Evolutionary conservation across 2,329 filamentous ascomycete species (phyloP).

Genomic region (Microdochium paspali): DNA sequence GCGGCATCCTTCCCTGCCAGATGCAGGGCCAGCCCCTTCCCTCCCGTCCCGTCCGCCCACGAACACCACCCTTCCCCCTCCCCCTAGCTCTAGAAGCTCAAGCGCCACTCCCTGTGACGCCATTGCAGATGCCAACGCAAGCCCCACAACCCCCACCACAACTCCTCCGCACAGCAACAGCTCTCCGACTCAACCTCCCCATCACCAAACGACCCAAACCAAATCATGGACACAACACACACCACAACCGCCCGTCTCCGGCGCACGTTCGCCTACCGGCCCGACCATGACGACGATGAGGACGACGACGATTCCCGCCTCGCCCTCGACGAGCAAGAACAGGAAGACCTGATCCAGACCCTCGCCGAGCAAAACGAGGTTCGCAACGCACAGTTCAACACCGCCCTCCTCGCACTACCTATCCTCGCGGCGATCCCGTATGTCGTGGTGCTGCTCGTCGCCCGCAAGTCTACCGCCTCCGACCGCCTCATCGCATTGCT

Average conservation of each 20-base stretch:
- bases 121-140: too few relatives aligned
- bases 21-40: too few relatives aligned
- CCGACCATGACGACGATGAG: slow-evolving; percentile 38
- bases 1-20: too few relatives aligned
- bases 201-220: neutral
- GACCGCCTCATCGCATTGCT: slow-evolving; percentile 38
- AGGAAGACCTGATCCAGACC: slow-evolving; percentile 51
- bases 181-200: too few relatives aligned
- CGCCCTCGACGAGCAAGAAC: slow-evolving; percentile 39
- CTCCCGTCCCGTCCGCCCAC: too few relatives aligned
- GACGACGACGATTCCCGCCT: slow-evolving; percentile 36
- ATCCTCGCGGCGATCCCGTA: slow-evolving; percentile 46
- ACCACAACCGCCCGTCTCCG: slow-evolving; percentile 25
- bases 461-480: slow-evolving; percentile 12
- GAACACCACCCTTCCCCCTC: too few relatives aligned
- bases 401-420: slow-evolving; percentile 51
- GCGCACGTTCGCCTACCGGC: slow-evolving; percentile 69
- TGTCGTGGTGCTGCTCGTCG: slow-evolving; percentile 35
- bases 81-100: too few relatives aligned
- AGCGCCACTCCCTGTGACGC: too few relatives aligned
- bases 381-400: slow-evolving; percentile 48
- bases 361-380: slow-evolving; percentile 46
- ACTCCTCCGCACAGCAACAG: too few relatives aligned
- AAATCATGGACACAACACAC: neutral
- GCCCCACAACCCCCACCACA: too few relatives aligned